Evolutionary conservation across 2,329 filamentous ascomycete species (phyloP).

Genomic region (Penicillium sp.): DNA sequence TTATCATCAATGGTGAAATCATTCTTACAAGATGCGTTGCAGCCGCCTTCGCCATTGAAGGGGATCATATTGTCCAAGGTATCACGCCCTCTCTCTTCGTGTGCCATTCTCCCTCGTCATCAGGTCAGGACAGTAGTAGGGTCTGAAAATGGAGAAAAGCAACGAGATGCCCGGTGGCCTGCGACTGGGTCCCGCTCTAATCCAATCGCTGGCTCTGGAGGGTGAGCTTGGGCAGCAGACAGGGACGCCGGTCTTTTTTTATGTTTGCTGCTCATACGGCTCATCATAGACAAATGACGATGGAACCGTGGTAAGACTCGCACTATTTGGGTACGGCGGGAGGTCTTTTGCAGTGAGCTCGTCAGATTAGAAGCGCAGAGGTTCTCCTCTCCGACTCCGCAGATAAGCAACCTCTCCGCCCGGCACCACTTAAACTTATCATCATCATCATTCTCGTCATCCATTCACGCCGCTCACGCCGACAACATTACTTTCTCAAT

Average conservation of each 20-base stretch:
- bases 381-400: background rate
- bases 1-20: too few relatives aligned
- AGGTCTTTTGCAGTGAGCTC: background rate
- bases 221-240: too few relatives aligned
- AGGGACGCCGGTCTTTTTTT: background rate
- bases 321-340: background rate
- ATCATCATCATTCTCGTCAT: background rate
- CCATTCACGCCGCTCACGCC: background rate
- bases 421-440: background rate
- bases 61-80: too few relatives aligned
- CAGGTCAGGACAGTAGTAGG: background rate
- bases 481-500: background rate
- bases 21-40: too few relatives aligned
- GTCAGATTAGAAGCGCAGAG: background rate
- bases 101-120: background rate
- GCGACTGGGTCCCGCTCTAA: background rate
- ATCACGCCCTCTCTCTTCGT: too few relatives aligned
- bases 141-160: background rate
- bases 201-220: background rate
- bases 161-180: background rate
- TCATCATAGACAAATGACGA: too few relatives aligned
- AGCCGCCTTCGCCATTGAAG: too few relatives aligned
- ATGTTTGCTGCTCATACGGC: too few relatives aligned
- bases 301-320: background rate
- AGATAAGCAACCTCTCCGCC: slow-evolving; percentile 7